Evolutionary conservation across 2,329 filamentous ascomycete species (phyloP).

Genomic region (Pseudocercospora eumusae): DNA sequence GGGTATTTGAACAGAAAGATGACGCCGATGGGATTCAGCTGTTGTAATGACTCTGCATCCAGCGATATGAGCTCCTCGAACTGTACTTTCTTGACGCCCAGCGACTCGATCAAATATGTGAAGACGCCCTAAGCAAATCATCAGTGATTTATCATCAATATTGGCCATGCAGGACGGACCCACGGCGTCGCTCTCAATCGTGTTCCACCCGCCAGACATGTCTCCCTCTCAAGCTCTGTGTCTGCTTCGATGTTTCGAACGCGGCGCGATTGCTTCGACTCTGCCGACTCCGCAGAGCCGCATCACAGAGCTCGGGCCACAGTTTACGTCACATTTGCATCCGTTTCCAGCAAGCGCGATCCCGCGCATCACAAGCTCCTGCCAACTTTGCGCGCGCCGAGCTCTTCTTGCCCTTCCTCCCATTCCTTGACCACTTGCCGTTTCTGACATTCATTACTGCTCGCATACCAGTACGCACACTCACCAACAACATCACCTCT

Average conservation of each 20-base stretch:
- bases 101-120: conserved; percentile 88
- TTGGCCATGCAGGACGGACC: conserved; percentile 39
- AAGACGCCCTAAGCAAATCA: conserved; percentile 73
- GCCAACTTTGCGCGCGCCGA: conserved; percentile 8
- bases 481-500: conserved; percentile 2
- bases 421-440: not conserved
- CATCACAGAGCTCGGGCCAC: conserved; percentile 3
- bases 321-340: conserved; percentile 1
- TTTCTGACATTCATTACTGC: not conserved
- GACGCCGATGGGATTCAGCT: conserved; percentile 66
- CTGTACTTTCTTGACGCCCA: conserved; percentile 90
- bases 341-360: conserved; percentile 10
- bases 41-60: conserved; percentile 70
- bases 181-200: conserved; percentile 96
- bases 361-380: conserved; percentile 10
- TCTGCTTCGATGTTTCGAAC: conserved; percentile 8
- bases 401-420: conserved; percentile 4
- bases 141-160: conserved; percentile 9
- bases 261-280: not conserved
- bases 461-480: conserved; percentile 9
- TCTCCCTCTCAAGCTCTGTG: not conserved
- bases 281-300: too few relatives aligned
- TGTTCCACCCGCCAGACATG: conserved; percentile 79
- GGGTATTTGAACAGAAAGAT: conserved; percentile 99
- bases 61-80: conserved; percentile 95